Evolutionary conservation across 768 basidiomycete species (phyloP), one percentile per base, ranked within the genome.

Genomic region (Amanita pseudoporphyria): DNA sequence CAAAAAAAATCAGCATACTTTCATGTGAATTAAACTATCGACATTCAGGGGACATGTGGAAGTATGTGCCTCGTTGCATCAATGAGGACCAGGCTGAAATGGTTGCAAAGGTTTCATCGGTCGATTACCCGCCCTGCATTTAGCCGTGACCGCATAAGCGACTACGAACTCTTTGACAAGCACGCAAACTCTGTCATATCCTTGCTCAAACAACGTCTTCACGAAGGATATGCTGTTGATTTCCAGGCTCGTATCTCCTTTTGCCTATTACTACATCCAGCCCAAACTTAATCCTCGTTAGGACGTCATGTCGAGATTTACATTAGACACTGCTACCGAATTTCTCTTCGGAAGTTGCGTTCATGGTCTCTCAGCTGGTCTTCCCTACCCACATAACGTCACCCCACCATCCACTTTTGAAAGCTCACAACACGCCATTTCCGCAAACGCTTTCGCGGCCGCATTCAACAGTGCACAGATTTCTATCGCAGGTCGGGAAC

Each of bases 91-190:
- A 35, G 5, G 9, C 18, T 24, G 10, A 39, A 30, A 38, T 56
- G 9, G 48, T 36, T 22, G 24, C 18, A 32, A 33, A 76, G 74
- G 57, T 81, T 81, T 56, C 79, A 82, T 55, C 74, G 80, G n/a
- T 72, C 72, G 5, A 80, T 81, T 61, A 77, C 78, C 0, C 73
- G 82, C 0, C 80, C 82, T 1, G 79, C 79, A 66, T 82, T 83
- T 58, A 75, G 67, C n/a, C 69, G 70, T 9, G 79, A 82, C 52
- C 63, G 73, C 32, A 77, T 82, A 53, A 72, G 71, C 54, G 73
- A 83, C 55, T 82, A 80, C 47, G 74, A 81, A 9, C 62, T 77
- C 2, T 82, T 84, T 58, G 76, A 81, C 55, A 69, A 72, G 1
- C 77, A 80, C 51, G 66, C 77, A 0, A 71, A 75, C 31, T 54